Percentiles rank a stretch among this genome's conserved stretches.
Evolutionary conservation across 2,329 filamentous ascomycete genomes (phyloP).

Genomic region (Colletotrichum trifolii): DNA sequence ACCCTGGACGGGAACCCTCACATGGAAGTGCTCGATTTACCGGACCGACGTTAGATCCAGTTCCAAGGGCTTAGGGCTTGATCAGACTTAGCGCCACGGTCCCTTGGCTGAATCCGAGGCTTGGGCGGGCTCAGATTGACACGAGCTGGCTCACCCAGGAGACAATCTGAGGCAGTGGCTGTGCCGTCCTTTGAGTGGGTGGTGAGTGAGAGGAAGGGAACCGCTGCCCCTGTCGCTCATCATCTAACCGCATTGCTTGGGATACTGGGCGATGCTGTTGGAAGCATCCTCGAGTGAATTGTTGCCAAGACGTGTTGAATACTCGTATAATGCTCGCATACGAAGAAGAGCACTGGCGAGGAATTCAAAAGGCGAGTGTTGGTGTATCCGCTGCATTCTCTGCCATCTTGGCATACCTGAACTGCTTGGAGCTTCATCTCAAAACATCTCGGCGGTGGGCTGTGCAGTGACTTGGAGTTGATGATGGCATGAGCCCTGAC

Average conservation of each 20-base stretch:
- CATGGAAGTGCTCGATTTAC: neutral
- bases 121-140: neutral
- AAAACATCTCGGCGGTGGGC: no score
- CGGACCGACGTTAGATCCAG: conserved; percentile 3
- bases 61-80: conserved; percentile 20
- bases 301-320: neutral
- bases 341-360: no score
- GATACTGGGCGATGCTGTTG: neutral
- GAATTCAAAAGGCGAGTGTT: no score
- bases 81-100: neutral
- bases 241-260: conserved; percentile 16
- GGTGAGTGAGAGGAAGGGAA: conserved; percentile 1
- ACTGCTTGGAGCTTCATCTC: no score
- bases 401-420: no score
- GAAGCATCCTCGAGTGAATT: neutral
- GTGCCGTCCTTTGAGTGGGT: neutral
- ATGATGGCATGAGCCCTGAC: no score
- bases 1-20: no score
- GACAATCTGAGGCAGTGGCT: conserved; percentile 20
- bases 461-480: no score
- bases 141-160: neutral
- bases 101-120: neutral
- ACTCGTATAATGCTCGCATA: neutral
- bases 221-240: conserved; percentile 19
- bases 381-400: no score